Percentiles rank a stretch among this genome's conserved stretches.
These are phyloP conservation scores for Calonectria pseudoturangicola DNA, from an alignment of 2,329 filamentous ascomycete species.

Conservation along the genomic window DNA sequence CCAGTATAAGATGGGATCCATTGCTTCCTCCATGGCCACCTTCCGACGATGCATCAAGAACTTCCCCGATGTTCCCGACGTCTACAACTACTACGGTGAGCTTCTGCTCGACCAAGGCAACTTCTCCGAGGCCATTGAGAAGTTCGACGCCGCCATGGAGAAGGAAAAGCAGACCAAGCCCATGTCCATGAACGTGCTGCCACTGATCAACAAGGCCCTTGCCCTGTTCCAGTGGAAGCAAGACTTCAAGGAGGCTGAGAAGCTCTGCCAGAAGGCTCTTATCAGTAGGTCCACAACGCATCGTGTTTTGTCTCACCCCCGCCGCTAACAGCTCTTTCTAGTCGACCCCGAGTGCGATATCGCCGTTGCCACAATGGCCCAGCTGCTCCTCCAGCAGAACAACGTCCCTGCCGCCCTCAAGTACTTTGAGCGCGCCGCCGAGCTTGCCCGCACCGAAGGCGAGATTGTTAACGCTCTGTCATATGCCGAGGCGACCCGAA, in stretches of 20 bases:
- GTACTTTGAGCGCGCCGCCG: slow-evolving; percentile 97
- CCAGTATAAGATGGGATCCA: slow-evolving; percentile 99
- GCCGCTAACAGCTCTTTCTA: slow-evolving; percentile 65
- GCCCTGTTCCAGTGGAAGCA: slow-evolving; percentile 99
- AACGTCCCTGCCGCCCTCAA: slow-evolving; percentile 96
- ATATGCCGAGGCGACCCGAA: slow-evolving; percentile 97
- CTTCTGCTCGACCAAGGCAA: slow-evolving; percentile 97
- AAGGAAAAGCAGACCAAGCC: slow-evolving; percentile 98
- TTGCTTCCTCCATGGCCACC: slow-evolving; percentile 98
- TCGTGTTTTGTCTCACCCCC: slow-evolving; percentile 10
- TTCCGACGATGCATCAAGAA: slow-evolving; percentile 99
- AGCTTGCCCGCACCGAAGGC: slow-evolving; percentile 93
- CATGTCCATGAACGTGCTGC: slow-evolving; percentile 96
- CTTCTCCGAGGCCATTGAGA: slow-evolving; percentile 95
- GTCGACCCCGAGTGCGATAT: slow-evolving; percentile 99
- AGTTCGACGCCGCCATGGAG: slow-evolving; percentile 98
- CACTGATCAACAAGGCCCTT: slow-evolving; percentile 98
- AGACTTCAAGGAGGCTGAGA: slow-evolving; percentile 95
- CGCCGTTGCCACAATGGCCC: slow-evolving; percentile 98
- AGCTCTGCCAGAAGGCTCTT: slow-evolving; percentile 96
- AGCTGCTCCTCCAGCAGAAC: slow-evolving; percentile 96
- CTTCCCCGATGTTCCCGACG: slow-evolving; percentile 95
- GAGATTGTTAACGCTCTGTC: slow-evolving; percentile 97
- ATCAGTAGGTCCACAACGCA: slow-evolving; percentile 81
- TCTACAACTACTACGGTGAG: slow-evolving; percentile 99